phyloP scores from a whole-genome alignment of 2,329 filamentous ascomycete species.

The Trematosphaeria pertusa region DNA sequence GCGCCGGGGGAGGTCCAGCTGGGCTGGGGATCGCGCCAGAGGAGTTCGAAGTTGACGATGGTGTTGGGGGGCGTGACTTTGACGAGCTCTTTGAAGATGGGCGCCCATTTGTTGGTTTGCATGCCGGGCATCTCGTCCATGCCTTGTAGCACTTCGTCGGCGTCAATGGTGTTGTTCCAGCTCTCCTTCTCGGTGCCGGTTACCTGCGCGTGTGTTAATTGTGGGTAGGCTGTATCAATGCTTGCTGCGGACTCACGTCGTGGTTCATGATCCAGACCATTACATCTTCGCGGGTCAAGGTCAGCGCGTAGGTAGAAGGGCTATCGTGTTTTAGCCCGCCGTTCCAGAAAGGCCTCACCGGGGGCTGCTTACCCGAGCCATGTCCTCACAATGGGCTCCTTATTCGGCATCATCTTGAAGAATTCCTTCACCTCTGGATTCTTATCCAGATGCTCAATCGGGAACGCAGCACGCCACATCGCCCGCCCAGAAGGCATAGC shows the following conservation, averaged over 20 bases:
- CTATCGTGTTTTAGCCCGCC: constrained; percentile 13
- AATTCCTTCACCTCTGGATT: constrained; percentile 56
- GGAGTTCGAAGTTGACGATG: constrained; percentile 58
- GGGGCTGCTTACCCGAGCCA: constrained; percentile 47
- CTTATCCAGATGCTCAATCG: constrained; percentile 53
- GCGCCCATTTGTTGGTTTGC: constrained; percentile 51
- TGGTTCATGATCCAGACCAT: constrained; percentile 61
- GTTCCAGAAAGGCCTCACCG: neutral
- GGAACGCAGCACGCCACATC: constrained; percentile 52
- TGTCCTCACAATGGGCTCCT: constrained; percentile 55
- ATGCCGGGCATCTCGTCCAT: constrained; percentile 55
- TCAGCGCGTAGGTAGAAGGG: constrained; percentile 54
- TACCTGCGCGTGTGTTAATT: constrained; percentile 38
- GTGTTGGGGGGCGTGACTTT: constrained; percentile 53
- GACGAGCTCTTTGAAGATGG: constrained; percentile 55
- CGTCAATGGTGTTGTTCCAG: constrained; percentile 57
- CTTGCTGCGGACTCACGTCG: constrained; percentile 45
- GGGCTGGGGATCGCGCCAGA: constrained; percentile 56
- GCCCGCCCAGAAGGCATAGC: constrained; percentile 48
- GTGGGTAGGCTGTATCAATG: neutral
- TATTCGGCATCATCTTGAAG: constrained; percentile 52
- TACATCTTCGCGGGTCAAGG: constrained; percentile 53
- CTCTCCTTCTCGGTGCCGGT: constrained; percentile 54
- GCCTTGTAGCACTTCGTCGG: constrained; percentile 53
- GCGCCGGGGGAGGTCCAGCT: constrained; percentile 53